A percentile compares a stretch with the other conserved stretches of the same genome.
phyloP scores from a whole-genome alignment of 2,329 filamentous ascomycete genomes.

The Venturia carpophila region DNA sequence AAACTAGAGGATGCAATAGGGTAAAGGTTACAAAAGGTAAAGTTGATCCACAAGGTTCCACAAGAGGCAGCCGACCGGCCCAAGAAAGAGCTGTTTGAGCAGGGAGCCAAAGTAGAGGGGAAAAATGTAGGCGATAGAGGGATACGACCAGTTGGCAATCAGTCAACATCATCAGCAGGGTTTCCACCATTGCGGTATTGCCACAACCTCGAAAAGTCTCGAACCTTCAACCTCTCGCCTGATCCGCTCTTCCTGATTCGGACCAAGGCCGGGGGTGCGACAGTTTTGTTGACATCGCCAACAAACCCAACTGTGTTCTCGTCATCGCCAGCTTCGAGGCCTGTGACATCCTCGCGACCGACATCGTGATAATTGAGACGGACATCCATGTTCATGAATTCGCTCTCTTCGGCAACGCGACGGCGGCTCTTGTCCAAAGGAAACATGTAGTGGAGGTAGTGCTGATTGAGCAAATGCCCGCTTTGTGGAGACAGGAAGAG shows the following conservation, averaged over 20 bases:
- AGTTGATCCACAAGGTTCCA: background rate
- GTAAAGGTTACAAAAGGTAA: background rate
- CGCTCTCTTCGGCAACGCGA: slow-evolving; percentile 44
- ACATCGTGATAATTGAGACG: slow-evolving; percentile 35
- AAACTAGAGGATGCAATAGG: background rate
- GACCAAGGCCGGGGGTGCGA: slow-evolving; percentile 10
- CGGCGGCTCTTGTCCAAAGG: slow-evolving; percentile 39
- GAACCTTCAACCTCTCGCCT: slow-evolving; percentile 42
- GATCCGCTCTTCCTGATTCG: background rate
- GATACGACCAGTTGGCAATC: background rate
- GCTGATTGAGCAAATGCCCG: slow-evolving; percentile 42
- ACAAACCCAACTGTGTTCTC: slow-evolving; percentile 23
- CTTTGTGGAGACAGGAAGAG: slow-evolving; percentile 38
- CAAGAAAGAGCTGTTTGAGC: background rate
- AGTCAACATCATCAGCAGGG: slow-evolving; percentile 34
- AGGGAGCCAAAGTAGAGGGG: background rate
- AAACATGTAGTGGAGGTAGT: slow-evolving; percentile 57
- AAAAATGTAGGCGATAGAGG: background rate
- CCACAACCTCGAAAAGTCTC: slow-evolving; percentile 56
- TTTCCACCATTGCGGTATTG: slow-evolving; percentile 53
- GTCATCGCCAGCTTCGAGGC: slow-evolving; percentile 22
- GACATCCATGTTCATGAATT: slow-evolving; percentile 55
- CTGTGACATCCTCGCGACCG: slow-evolving; percentile 39
- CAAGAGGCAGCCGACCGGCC: background rate
- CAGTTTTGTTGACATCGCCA: slow-evolving; percentile 21